Conservation (phyloP, 805 yeast genomes). For the Lachancea cidri region DNA sequence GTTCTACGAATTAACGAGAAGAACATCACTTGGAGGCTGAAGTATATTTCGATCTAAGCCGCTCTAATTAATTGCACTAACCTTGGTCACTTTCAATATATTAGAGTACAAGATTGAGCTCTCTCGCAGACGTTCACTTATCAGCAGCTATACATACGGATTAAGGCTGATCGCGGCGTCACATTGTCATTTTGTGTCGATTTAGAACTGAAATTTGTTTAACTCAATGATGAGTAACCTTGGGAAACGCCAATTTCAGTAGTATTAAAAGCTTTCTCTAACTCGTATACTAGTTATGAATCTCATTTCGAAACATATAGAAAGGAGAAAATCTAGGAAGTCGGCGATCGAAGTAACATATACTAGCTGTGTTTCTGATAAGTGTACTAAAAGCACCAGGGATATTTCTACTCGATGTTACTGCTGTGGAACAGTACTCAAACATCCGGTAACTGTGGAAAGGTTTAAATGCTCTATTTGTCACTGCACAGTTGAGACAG, state of each 20-base stretch:
- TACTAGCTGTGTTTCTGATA: neutral
- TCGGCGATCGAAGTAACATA: conserved; percentile 2
- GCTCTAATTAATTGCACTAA: too few species aligned
- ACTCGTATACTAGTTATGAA: neutral
- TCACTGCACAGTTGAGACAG: conserved; percentile 38
- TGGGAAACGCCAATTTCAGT: neutral
- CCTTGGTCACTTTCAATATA: too few species aligned
- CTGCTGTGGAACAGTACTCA: conserved; percentile 44
- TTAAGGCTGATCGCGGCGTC: neutral
- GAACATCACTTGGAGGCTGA: too few species aligned
- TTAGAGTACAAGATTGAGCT: too few species aligned
- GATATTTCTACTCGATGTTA: conserved; percentile 27
- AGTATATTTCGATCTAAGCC: too few species aligned
- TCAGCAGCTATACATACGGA: too few species aligned
- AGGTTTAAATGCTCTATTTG: conserved; percentile 61
- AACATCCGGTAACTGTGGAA: conserved; percentile 32
- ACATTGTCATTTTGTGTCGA: neutral
- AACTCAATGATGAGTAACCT: neutral
- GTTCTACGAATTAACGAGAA: too few species aligned
- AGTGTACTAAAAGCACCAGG: neutral
- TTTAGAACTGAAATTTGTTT: neutral
- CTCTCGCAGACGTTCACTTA: too few species aligned
- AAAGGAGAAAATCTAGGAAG: neutral
- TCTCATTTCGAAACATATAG: neutral
- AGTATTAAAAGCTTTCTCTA: neutral